Base-by-base conservation (phyloP, 2,329 filamentous ascomycete species). In the Aspergillus carbonarius region DNA sequence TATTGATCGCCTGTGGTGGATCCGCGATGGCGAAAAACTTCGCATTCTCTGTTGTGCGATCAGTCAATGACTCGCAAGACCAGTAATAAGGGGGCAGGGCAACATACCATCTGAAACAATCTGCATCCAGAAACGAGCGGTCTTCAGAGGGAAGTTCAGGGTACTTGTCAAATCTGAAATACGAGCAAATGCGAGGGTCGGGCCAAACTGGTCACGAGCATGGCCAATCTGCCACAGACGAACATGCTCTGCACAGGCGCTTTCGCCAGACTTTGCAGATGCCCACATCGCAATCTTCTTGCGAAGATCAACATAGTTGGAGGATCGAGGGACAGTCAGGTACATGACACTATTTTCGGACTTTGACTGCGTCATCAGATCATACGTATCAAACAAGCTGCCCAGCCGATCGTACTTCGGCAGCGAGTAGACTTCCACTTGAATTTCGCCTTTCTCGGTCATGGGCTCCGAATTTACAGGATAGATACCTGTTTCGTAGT, bases 341-440 rank as follows among this genome's bases (percentile, higher is more conserved):
- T 75, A 72, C 66, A 74, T 70, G 50, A 74, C 71, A 27, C 64
- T 63, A 32, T 74, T 71, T 30, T 68, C 62, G 3, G 68, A 58
- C 54, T 75, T 75, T 4, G 75, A 70, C 18, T 70, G 68, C 6
- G 71, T 68, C 75, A 78, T 78, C 58, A 79, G 66, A 65, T 76
- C 74, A 59, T 79, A 75, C n/a, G 73, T 69, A 61, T 80, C 76
- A 47, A 79, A 77, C 3, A 79, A 65, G 51, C 76, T 77, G 53
- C 63, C 60, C 44, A 75, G 59, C 35, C 71, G 65, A 27, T 72
- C 69, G 42, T 74, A 72, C 18, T 67, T 64, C 4, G 72, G 63
- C 20, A 76, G 66, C 1, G 72, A 72, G 59, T 78, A 79, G 2
- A 78, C 62, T 55, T 79, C 78, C 27, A 79, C 67, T 15, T 73